These are phyloP conservation scores for Aspergillus panamensis DNA, from an alignment of 495 filamentous ascomycete genomes.

Conservation along the genomic window DNA sequence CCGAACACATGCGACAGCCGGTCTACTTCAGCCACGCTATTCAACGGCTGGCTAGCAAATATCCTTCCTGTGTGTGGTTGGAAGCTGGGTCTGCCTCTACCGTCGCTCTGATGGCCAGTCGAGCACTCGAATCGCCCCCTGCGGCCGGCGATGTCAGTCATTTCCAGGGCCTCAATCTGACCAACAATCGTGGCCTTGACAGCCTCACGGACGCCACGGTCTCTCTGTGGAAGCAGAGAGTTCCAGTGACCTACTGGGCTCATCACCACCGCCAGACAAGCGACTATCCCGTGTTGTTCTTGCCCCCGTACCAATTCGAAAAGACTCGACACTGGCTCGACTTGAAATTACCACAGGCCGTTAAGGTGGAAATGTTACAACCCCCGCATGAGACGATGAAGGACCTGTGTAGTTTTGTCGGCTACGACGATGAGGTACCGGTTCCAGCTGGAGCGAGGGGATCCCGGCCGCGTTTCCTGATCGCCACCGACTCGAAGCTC, in stretches of 20 bases:
- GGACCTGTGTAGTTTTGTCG: slow-evolving; percentile 37
- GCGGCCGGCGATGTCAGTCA: background rate
- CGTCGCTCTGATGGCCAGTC: slow-evolving; percentile 41
- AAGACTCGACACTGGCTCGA: slow-evolving; percentile 40
- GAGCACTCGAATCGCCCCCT: slow-evolving; percentile 21
- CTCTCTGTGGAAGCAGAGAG: slow-evolving; percentile 45
- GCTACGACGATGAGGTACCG: too few species aligned
- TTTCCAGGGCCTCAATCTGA: slow-evolving; percentile 44
- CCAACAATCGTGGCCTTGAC: slow-evolving; percentile 15
- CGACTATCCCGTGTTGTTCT: slow-evolving; percentile 28
- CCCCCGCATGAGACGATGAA: background rate
- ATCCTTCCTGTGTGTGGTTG: slow-evolving; percentile 37
- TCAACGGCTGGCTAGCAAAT: slow-evolving; percentile 31
- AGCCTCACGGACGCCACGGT: slow-evolving; percentile 37
- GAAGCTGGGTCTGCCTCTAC: slow-evolving; percentile 49
- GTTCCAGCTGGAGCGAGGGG: too few species aligned
- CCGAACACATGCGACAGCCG: slow-evolving; percentile 45
- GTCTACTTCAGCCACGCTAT: slow-evolving; percentile 50
- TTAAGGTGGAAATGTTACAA: background rate
- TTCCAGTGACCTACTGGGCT: slow-evolving; percentile 42
- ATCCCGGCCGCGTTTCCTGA: slow-evolving; percentile 38
- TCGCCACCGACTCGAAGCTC: slow-evolving; percentile 39
- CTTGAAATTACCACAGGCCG: background rate
- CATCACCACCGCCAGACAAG: slow-evolving; percentile 34
- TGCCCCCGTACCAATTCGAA: slow-evolving; percentile 55